phyloP scores from a whole-genome alignment of 805 yeast species.

The Ogataea neopini region DNA sequence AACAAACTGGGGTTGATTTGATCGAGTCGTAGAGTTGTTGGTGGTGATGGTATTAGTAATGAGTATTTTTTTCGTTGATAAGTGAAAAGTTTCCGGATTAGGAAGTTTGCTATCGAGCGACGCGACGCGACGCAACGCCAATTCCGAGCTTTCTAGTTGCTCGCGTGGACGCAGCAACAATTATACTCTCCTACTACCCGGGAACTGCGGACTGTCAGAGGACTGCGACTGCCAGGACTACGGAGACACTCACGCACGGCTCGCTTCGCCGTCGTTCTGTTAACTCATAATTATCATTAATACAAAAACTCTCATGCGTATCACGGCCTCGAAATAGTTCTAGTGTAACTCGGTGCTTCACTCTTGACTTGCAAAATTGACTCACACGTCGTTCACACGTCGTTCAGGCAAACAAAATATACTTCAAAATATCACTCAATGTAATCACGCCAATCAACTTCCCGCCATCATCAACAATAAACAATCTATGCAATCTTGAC shows the following conservation, averaged over 20 bases:
- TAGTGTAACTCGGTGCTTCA: too few relatives aligned
- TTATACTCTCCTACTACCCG: too few relatives aligned
- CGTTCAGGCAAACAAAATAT: constrained; percentile 61
- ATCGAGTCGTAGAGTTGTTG: neutral
- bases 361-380: neutral
- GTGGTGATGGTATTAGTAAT: neutral
- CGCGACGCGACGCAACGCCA: too few relatives aligned
- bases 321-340: too few relatives aligned
- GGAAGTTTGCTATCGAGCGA: neutral
- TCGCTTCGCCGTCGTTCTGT: neutral
- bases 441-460: constrained; percentile 81
- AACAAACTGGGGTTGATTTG: constrained; percentile 15
- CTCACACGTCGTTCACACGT: too few relatives aligned
- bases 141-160: too few relatives aligned
- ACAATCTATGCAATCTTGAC: constrained; percentile 86
- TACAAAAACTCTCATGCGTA: neutral
- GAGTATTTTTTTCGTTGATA: neutral
- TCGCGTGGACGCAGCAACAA: too few relatives aligned
- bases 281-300: neutral
- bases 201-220: too few relatives aligned
- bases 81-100: neutral
- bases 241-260: neutral
- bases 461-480: constrained; percentile 86
- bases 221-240: too few relatives aligned
- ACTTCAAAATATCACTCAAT: constrained; percentile 84